Conservation (phyloP, 805 yeast genomes). For the Candida gorgasii region DNA sequence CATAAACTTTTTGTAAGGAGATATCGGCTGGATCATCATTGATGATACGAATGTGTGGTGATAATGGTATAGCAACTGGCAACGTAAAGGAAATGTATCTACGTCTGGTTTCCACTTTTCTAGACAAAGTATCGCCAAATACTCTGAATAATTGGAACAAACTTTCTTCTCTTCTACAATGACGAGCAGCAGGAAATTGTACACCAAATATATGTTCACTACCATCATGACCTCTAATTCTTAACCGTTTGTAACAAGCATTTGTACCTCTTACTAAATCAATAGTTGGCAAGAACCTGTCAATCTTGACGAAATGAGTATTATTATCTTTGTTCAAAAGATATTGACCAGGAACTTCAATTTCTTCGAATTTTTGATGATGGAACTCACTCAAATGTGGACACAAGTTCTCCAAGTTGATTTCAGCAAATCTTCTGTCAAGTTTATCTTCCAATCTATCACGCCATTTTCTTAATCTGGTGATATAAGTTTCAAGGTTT, state of each 20-base stretch:
- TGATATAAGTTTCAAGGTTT: slow-evolving; percentile 81
- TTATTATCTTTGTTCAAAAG: slow-evolving; percentile 84
- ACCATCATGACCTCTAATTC: slow-evolving; percentile 93
- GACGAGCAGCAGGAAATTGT: slow-evolving; percentile 97
- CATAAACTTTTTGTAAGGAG: slow-evolving; percentile 82
- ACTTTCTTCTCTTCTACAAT: slow-evolving; percentile 94
- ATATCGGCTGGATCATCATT: slow-evolving; percentile 77
- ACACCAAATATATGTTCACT: slow-evolving; percentile 89
- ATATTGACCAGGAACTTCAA: slow-evolving; percentile 97
- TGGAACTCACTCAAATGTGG: slow-evolving; percentile 97
- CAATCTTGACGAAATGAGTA: slow-evolving; percentile 89
- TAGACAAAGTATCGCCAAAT: slow-evolving; percentile 75
- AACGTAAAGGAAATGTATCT: slow-evolving; percentile 82
- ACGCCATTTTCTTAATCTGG: slow-evolving; percentile 86
- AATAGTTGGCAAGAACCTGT: slow-evolving; percentile 84
- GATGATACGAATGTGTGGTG: slow-evolving; percentile 90
- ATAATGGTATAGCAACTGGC: slow-evolving; percentile 90
- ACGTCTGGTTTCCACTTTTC: slow-evolving; percentile 84
- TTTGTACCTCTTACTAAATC: slow-evolving; percentile 88
- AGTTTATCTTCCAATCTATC: slow-evolving; percentile 88
- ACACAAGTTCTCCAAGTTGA: slow-evolving; percentile 84
- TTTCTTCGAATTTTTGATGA: slow-evolving; percentile 96
- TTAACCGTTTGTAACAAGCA: slow-evolving; percentile 84
- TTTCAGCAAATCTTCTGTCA: slow-evolving; percentile 77
- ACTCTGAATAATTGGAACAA: slow-evolving; percentile 89